phyloP scores from a whole-genome alignment of 2,329 filamentous ascomycete genomes.

The Penicillium sp. region DNA sequence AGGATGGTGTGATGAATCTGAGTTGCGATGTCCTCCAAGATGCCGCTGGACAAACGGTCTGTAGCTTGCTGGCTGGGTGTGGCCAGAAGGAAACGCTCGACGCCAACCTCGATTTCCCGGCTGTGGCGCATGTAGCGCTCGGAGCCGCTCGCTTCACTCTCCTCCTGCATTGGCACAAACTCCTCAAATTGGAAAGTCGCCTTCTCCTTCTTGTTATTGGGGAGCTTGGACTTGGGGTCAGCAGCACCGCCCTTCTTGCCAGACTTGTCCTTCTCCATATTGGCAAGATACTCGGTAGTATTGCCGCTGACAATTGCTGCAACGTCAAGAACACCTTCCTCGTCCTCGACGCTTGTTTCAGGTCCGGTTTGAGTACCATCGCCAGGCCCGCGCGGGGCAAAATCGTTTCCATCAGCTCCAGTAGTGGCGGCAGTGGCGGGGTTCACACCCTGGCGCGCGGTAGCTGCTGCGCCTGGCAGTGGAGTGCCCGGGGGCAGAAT shows the following conservation, averaged over 20 bases:
- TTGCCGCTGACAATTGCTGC: slow-evolving; percentile 62
- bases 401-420: slow-evolving; percentile 42
- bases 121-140: slow-evolving; percentile 50
- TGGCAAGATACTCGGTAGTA: slow-evolving; percentile 58
- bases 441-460: slow-evolving; percentile 43
- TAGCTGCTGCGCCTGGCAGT: slow-evolving; percentile 48
- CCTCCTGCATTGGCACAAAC: slow-evolving; percentile 50
- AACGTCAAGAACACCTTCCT: slow-evolving; percentile 60
- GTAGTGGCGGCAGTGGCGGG: slow-evolving; percentile 55
- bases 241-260: slow-evolving; percentile 49
- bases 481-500: slow-evolving; percentile 53
- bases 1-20: slow-evolving; percentile 80
- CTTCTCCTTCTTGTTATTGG: slow-evolving; percentile 56
- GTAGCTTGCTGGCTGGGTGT: slow-evolving; percentile 35
- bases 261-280: slow-evolving; percentile 58
- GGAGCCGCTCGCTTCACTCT: slow-evolving; percentile 47
- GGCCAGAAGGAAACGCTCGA: slow-evolving; percentile 57
- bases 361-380: slow-evolving; percentile 51
- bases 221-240: slow-evolving; percentile 48
- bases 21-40: slow-evolving; percentile 77
- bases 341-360: slow-evolving; percentile 49
- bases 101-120: slow-evolving; percentile 57
- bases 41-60: slow-evolving; percentile 49
- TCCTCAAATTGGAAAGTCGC: slow-evolving; percentile 60
- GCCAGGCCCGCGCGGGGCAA: slow-evolving; percentile 50